Base-by-base conservation (phyloP, 306 rosid genomes). In the Vigna radiata region DNA sequence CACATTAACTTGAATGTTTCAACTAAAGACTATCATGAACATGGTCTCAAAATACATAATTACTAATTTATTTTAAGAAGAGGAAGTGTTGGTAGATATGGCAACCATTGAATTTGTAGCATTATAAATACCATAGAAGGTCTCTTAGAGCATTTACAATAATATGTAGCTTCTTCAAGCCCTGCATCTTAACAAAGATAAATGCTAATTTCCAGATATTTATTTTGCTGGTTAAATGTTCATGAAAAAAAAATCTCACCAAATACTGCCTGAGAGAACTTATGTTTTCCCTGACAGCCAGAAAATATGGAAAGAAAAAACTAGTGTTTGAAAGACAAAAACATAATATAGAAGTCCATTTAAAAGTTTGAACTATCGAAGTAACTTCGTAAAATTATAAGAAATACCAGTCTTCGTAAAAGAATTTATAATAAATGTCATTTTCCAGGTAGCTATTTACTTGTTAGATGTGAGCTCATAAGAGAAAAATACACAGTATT, bases 61-160 rank as follows among this genome's bases (percentile, higher is more conserved):
- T 52, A 71, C 25, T 31, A 8, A 43, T 59, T 59, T 60, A 47
- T 74, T 48, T 46, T n/a, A 36, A 36, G 8, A 16, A 36, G 8
- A 23, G 56, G 10, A 49, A 47, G 18, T 12, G 49, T 33, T 25
- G 41, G 50, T 8, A 72, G 47, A 18, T 75, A 73, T 13, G 66
- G 21, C 54, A 80, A 49, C 23, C 75, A 66, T n/a, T 65, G 68
- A 66, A 36, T 37, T 15, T 52, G 62, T 21, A 56, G 10, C 23
- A 23, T 27, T 33, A 27, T 10, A 54, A 68, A 21, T 29, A 56
- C 41, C 41, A 36, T 46, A 14, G 14, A 19, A 46, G 17, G 69
- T 59, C 70, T 69, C 52, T 36, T 18, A 70, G 16, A 60, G 72
- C 64, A 23, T 58, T n/a, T 23, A 36, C 71, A 79, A 58, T 23